Evolutionary conservation across 2,329 filamentous ascomycete genomes (phyloP).

Genomic region (Beauveria caledonica): DNA sequence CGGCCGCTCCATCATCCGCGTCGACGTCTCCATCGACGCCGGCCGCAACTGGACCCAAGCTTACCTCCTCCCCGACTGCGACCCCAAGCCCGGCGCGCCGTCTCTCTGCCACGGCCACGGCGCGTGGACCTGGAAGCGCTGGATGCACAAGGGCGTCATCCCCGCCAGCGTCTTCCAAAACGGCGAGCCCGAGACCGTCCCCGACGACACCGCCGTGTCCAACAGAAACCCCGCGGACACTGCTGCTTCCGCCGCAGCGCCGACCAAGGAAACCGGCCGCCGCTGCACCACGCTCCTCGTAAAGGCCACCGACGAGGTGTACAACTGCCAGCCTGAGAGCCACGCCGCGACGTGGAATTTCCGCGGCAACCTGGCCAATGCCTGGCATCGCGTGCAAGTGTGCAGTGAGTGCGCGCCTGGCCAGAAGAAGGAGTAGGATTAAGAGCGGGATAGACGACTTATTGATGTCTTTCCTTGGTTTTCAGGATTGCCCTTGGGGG

Average conservation of each 20-base stretch:
- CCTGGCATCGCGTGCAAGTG: conserved; percentile 51
- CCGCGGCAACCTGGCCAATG: conserved; percentile 57
- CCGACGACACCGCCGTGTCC: conserved; percentile 7
- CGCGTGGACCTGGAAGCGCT: conserved; percentile 57
- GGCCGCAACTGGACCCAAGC: conserved; percentile 59
- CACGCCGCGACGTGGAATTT: conserved; percentile 55
- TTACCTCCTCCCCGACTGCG: conserved; percentile 43
- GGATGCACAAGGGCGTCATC: conserved; percentile 47
- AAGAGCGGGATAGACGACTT: not conserved
- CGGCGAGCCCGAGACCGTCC: not conserved
- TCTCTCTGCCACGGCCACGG: conserved; percentile 34
- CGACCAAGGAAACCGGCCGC: conserved; percentile 15
- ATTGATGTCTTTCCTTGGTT: not conserved
- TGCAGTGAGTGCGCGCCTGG: conserved; percentile 24
- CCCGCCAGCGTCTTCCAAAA: conserved; percentile 25
- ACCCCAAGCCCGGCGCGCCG: conserved; percentile 18
- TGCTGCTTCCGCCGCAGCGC: not conserved
- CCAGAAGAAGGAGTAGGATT: not conserved
- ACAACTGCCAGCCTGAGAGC: conserved; percentile 58
- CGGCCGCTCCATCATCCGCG: conserved; percentile 56
- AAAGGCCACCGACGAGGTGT: conserved; percentile 58
- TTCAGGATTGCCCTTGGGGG: not conserved
- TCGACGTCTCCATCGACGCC: conserved; percentile 57
- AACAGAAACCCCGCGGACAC: not conserved
- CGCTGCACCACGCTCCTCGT: conserved; percentile 47